A percentile compares a stretch with the other conserved stretches of the same genome.
These are phyloP conservation scores for Pseudisothecium myosuroides DNA, from an alignment of 225 moss, liverwort and hornwort species.

Conservation along the genomic window DNA sequence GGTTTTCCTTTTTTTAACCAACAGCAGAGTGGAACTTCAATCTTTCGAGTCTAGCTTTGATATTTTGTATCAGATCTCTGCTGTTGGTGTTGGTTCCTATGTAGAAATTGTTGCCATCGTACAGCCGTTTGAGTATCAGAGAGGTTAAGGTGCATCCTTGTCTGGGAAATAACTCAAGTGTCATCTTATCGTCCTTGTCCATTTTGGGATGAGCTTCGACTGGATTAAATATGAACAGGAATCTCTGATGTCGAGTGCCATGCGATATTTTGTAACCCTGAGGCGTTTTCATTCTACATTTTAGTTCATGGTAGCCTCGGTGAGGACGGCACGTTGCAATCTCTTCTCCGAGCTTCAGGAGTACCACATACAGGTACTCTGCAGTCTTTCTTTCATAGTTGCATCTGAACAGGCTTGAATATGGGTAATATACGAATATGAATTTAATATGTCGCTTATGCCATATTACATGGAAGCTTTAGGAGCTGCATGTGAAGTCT, in stretches of 20 bases:
- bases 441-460: not conserved
- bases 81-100: not conserved
- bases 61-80: not conserved
- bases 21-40: not conserved
- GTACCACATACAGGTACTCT: constrained; percentile 61
- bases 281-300: not conserved
- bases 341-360: constrained; percentile 49
- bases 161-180: not conserved
- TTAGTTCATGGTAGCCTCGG: constrained; percentile 92
- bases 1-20: not conserved
- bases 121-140: not conserved
- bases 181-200: not conserved
- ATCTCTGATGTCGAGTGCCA: not conserved
- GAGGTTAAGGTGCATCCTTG: not conserved
- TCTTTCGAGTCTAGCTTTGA: not conserved
- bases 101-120: not conserved
- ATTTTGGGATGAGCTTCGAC: not conserved
- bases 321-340: constrained; percentile 77
- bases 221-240: not conserved
- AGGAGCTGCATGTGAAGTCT: not conserved
- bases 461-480: not conserved
- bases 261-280: not conserved
- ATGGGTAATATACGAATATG: not conserved
- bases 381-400: not conserved
- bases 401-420: not conserved